These are phyloP conservation scores for Torrubiella hemipterigena DNA, from an alignment of 2,329 filamentous ascomycete species.

Conservation along the genomic window DNA sequence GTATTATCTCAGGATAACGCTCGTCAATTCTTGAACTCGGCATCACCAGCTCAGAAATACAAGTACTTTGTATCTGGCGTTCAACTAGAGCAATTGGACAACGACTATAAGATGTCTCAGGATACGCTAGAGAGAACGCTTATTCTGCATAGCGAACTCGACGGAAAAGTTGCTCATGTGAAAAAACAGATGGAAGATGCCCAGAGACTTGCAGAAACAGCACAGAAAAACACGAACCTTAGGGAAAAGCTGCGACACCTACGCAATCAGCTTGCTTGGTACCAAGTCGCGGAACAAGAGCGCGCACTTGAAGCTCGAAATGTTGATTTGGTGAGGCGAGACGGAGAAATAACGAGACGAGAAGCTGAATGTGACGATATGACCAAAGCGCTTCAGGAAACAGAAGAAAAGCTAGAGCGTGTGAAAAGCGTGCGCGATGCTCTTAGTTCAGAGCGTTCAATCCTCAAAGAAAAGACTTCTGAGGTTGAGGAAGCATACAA, in stretches of 20 bases:
- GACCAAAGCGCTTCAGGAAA: conserved; percentile 34
- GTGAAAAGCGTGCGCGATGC: conserved; percentile 25
- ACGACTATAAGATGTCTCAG: conserved; percentile 77
- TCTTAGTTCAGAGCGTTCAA: conserved; percentile 32
- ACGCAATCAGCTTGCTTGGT: conserved; percentile 67
- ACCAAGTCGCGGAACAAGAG: conserved; percentile 72
- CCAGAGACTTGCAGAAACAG: conserved; percentile 49
- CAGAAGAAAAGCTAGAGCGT: conserved; percentile 30
- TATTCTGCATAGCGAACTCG: conserved; percentile 22
- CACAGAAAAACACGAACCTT: conserved; percentile 55
- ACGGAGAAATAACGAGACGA: conserved; percentile 13
- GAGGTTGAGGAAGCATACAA: conserved; percentile 41
- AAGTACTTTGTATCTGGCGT: conserved; percentile 94
- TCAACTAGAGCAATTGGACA: conserved; percentile 81
- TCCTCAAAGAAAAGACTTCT: conserved; percentile 27
- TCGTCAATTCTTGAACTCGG: conserved; percentile 80
- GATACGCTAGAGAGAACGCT: conserved; percentile 60
- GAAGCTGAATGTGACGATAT: conserved; percentile 22
- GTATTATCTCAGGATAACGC: conserved; percentile 93
- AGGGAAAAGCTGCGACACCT: conserved; percentile 47
- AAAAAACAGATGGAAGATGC: conserved; percentile 43
- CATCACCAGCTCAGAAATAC: conserved; percentile 77
- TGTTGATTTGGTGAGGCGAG: conserved; percentile 14
- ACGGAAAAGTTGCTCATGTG: conserved; percentile 18
- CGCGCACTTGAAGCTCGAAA: conserved; percentile 26